phyloP scores from a whole-genome alignment of 345 rosid species.

The Luvunga scandens region DNA sequence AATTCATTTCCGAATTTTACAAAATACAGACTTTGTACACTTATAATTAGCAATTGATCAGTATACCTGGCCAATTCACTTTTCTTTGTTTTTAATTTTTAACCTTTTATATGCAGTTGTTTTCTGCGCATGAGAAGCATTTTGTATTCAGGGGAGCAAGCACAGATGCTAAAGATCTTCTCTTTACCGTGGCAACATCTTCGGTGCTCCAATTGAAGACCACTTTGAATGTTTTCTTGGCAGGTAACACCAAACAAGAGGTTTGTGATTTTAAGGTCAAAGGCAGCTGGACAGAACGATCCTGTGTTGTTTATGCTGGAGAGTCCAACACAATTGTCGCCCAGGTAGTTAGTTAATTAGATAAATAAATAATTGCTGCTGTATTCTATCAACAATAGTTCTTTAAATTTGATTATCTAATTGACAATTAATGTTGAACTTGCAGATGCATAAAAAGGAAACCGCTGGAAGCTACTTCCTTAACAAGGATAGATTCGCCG shows the following conservation, averaged over 20 bases:
- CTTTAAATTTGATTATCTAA: neutral
- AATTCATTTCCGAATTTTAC: neutral
- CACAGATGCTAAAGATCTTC: conserved; percentile 31
- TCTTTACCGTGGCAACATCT: conserved; percentile 36
- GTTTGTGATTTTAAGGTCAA: conserved; percentile 42
- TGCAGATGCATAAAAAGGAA: conserved; percentile 28
- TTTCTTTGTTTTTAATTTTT: neutral
- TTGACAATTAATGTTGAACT: neutral
- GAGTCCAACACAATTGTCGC: conserved; percentile 41
- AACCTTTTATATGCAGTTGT: neutral
- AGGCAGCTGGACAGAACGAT: conserved; percentile 40
- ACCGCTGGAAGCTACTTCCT: neutral
- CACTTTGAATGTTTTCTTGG: conserved; percentile 41
- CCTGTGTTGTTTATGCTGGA: conserved; percentile 45
- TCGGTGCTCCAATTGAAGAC: conserved; percentile 43
- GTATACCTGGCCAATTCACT: neutral
- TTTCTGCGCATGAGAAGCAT: conserved; percentile 44
- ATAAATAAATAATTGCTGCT: too few species aligned
- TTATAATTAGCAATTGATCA: neutral
- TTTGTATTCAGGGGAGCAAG: conserved; percentile 46
- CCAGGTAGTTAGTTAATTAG: conserved; percentile 26
- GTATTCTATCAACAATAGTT: too few species aligned
- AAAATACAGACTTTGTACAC: neutral
- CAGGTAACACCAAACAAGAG: conserved; percentile 32
- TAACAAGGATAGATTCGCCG: conserved; percentile 28